Percentiles rank a stretch among this genome's conserved stretches.
Evolutionary conservation across 2,329 filamentous ascomycete genomes (phyloP).

Genomic region (Zarea fungicola): DNA sequence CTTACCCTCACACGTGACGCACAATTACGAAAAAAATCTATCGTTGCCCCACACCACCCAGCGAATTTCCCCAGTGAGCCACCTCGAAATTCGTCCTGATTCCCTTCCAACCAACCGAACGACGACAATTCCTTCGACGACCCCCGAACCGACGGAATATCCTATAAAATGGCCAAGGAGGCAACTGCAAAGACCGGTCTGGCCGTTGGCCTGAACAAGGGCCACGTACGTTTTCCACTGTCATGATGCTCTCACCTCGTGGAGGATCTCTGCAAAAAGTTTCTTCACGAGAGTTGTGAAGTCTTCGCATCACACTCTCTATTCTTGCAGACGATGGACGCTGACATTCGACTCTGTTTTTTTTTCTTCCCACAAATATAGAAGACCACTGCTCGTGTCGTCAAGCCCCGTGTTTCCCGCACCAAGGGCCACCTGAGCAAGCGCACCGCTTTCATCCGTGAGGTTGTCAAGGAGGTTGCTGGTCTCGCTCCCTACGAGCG

Average conservation of each 20-base stretch:
- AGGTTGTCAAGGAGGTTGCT: constrained; percentile 97
- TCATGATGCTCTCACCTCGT: constrained; percentile 62
- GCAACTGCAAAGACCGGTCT: constrained; percentile 53
- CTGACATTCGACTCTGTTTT: constrained; percentile 41
- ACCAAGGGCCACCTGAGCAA: constrained; percentile 97
- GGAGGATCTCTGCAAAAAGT: constrained; percentile 59
- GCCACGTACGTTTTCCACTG: constrained; percentile 53
- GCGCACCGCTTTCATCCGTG: constrained; percentile 93
- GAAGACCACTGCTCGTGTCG: constrained; percentile 77
- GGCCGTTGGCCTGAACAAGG: constrained; percentile 57
- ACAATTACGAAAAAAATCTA: constrained; percentile 18
- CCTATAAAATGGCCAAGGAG: constrained; percentile 54
- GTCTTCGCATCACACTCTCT: constrained; percentile 14
- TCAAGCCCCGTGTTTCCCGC: constrained; percentile 72
- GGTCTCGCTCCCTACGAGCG: constrained; percentile 95
- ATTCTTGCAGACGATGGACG: constrained; percentile 55
- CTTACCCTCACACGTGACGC: constrained; percentile 25
- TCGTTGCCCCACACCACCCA: constrained; percentile 11
- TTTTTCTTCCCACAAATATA: constrained; percentile 41
- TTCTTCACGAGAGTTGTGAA: constrained; percentile 23
- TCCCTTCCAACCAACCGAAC: constrained; percentile 27
- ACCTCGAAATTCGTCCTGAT: background rate
- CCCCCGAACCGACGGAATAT: constrained; percentile 17
- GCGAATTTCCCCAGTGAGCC: constrained; percentile 1
- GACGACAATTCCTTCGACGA: constrained; percentile 23